These are phyloP conservation scores for Yarrowia deformans DNA, from an alignment of 805 yeast genomes.

Conservation along the genomic window DNA sequence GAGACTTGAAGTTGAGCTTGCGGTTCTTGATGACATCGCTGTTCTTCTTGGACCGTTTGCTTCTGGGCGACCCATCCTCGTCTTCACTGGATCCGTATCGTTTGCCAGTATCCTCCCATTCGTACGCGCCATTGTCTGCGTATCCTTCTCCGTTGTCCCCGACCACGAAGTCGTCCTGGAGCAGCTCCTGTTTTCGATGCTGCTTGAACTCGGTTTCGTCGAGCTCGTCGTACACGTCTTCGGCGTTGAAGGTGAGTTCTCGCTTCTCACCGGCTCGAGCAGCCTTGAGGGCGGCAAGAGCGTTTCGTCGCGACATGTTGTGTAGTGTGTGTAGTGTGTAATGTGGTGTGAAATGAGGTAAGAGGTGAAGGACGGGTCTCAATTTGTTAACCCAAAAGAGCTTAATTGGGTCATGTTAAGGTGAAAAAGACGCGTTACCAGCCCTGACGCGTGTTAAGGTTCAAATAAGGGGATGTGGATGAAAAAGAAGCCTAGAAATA, in stretches of 20 bases:
- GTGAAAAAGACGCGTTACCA: conserved; percentile 32
- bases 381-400: conserved; percentile 19
- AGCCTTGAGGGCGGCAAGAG: conserved; percentile 30
- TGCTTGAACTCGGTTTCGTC: conserved; percentile 80
- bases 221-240: conserved; percentile 82
- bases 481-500: neutral
- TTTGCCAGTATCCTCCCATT: conserved; percentile 73
- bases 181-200: conserved; percentile 77
- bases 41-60: conserved; percentile 45
- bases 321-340: neutral
- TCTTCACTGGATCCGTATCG: conserved; percentile 44
- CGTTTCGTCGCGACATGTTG: conserved; percentile 38
- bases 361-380: neutral
- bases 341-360: neutral
- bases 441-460: conserved; percentile 36
- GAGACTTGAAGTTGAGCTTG: conserved; percentile 40
- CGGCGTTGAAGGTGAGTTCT: conserved; percentile 56
- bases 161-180: conserved; percentile 91
- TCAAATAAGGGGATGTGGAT: neutral
- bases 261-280: conserved; percentile 54
- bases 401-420: conserved; percentile 1
- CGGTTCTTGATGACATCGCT: conserved; percentile 47
- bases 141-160: conserved; percentile 95
- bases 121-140: conserved; percentile 91
- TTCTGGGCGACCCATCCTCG: conserved; percentile 48